Evolutionary conservation across 192 early-diverging fungal species (phyloP).

Genomic region (Umbelopsis isabellina): DNA sequence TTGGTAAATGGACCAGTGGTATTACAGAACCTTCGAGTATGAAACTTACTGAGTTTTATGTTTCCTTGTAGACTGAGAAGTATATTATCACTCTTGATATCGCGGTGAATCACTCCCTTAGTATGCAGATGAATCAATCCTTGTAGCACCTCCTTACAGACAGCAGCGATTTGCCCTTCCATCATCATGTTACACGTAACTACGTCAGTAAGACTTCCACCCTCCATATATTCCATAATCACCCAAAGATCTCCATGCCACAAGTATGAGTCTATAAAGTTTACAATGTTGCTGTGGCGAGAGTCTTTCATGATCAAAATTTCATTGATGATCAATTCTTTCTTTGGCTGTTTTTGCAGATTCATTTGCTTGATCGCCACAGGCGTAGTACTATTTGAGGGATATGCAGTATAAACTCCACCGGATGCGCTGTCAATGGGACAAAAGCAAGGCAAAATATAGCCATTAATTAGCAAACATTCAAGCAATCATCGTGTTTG

Average conservation of each 20-base stretch:
- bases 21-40: neutral
- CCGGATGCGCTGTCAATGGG: constrained; percentile 76
- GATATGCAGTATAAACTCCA: constrained; percentile 86
- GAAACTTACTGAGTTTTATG: constrained; percentile 73
- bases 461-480: neutral
- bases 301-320: constrained; percentile 86
- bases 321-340: constrained; percentile 95
- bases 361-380: constrained; percentile 99
- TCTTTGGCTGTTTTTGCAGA: constrained; percentile 92
- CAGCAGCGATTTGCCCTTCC: constrained; percentile 85
- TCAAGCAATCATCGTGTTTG: neutral
- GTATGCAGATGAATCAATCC: constrained; percentile 78
- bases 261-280: constrained; percentile 84
- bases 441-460: neutral
- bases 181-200: constrained; percentile 80
- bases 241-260: constrained; percentile 88
- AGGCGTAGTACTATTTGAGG: constrained; percentile 51
- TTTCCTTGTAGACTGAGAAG: constrained; percentile 67
- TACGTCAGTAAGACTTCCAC: constrained; percentile 83
- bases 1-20: neutral
- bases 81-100: constrained; percentile 89
- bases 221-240: constrained; percentile 94
- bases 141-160: constrained; percentile 76
- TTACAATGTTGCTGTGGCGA: constrained; percentile 85
- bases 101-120: constrained; percentile 83